Evolutionary conservation across 1,284 basidiomycete species (phyloP).

Genomic region (Cystobasidium sp.): DNA sequence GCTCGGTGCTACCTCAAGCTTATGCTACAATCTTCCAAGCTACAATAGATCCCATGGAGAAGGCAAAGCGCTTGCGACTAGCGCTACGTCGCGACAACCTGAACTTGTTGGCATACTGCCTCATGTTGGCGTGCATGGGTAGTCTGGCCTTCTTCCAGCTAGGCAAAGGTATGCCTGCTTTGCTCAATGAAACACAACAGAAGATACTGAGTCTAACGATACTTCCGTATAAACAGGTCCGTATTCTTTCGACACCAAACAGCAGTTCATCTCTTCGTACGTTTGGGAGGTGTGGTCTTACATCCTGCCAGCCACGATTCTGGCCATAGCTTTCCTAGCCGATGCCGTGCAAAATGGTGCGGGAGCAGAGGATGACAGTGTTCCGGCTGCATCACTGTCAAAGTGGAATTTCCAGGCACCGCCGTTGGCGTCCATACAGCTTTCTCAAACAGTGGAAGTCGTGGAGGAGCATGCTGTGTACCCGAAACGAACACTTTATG

Average conservation of each 20-base stretch:
- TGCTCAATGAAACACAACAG: not conserved
- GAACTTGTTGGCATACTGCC: not conserved
- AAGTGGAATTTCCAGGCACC: not conserved
- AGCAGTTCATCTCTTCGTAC: not conserved
- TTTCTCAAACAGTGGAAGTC: slow-evolving; percentile 9
- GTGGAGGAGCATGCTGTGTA: slow-evolving; percentile 5
- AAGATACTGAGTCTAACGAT: not conserved
- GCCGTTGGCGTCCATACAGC: slow-evolving; percentile 11
- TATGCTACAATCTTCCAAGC: slow-evolving; percentile 1
- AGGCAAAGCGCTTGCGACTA: not conserved
- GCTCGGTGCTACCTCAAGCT: not conserved
- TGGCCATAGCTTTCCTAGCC: not conserved
- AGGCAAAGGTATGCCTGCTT: not conserved
- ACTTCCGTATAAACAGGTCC: not conserved
- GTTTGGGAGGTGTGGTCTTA: slow-evolving; percentile 1
- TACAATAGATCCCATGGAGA: not conserved
- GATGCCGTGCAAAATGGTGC: not conserved
- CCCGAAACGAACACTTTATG: not conserved
- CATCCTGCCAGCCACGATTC: not conserved
- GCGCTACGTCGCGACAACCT: slow-evolving; percentile 6
- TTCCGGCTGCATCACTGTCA: not conserved
- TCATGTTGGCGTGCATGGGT: not conserved
- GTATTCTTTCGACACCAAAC: too few relatives aligned
- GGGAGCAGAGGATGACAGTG: not conserved
- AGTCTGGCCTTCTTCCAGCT: slow-evolving; percentile 7